Percentiles rank a stretch among this genome's conserved stretches.
Conservation (phyloP, 306 rosid species). For the Pueraria montana region DNA sequence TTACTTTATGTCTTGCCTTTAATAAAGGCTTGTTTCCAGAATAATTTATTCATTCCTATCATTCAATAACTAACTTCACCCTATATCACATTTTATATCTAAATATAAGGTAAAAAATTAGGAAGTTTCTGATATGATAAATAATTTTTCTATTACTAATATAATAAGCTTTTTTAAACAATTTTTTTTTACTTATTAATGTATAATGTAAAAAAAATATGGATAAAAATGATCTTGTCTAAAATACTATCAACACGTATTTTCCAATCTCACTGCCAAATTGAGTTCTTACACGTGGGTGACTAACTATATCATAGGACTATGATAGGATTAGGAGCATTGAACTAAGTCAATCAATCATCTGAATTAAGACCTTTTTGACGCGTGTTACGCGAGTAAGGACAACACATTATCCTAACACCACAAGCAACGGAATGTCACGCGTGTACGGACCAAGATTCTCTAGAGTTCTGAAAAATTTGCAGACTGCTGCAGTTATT, state of each 20-base stretch:
- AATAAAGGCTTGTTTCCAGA: background rate
- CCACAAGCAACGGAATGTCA: background rate
- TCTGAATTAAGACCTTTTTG: background rate
- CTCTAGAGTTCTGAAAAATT: background rate
- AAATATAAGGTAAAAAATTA: too few relatives aligned
- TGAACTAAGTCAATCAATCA: background rate
- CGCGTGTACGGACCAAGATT: slow-evolving; percentile 5
- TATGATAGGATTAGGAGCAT: background rate
- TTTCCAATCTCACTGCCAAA: background rate
- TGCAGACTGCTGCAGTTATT: background rate
- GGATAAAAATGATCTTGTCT: too few relatives aligned
- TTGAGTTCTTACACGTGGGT: background rate
- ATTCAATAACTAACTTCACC: background rate
- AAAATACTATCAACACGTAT: background rate
- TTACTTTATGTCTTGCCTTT: background rate
- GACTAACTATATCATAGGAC: background rate
- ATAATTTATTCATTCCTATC: background rate
- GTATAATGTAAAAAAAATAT: too few relatives aligned
- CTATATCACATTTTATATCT: too few relatives aligned
- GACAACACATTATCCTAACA: background rate
- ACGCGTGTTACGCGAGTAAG: background rate
- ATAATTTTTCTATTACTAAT: too few relatives aligned
- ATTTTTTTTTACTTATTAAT: too few relatives aligned
- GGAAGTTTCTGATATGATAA: background rate
- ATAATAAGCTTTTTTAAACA: too few relatives aligned